phyloP scores from a whole-genome alignment of 2,329 filamentous ascomycete species.

The Aspergillus uvarum region DNA sequence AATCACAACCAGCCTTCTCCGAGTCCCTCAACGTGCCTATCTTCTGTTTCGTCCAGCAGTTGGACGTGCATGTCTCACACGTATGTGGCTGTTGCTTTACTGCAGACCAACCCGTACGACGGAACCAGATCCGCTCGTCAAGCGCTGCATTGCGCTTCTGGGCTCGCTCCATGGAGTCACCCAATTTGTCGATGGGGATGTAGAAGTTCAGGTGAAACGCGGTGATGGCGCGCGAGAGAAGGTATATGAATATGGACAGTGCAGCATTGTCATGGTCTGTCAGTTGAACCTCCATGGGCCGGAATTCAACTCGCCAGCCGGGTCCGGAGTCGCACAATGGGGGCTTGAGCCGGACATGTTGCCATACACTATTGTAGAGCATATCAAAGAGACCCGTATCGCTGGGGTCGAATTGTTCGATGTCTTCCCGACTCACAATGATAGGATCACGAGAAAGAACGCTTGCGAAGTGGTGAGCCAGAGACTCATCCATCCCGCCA shows the following conservation, averaged over 20 bases:
- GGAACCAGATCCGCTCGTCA: constrained; percentile 77
- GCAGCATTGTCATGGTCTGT: constrained; percentile 94
- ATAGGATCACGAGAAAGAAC: constrained; percentile 17
- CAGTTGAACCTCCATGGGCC: constrained; percentile 91
- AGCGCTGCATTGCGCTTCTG: constrained; percentile 76
- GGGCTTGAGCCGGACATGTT: constrained; percentile 20
- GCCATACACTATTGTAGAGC: constrained; percentile 19
- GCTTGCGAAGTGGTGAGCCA: constrained; percentile 19
- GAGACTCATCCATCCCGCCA: constrained; percentile 21
- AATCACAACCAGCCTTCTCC: neutral
- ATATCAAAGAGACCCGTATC: constrained; percentile 17
- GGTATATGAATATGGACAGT: constrained; percentile 86
- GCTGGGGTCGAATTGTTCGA: constrained; percentile 7
- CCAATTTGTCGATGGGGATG: constrained; percentile 75
- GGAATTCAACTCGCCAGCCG: constrained; percentile 90
- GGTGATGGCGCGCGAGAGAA: constrained; percentile 82
- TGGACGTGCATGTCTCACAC: neutral
- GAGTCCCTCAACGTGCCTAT: neutral
- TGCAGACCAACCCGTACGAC: constrained; percentile 73
- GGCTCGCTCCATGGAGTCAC: constrained; percentile 89
- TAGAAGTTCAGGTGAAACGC: constrained; percentile 89
- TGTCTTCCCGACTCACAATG: constrained; percentile 16
- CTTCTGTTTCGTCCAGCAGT: neutral
- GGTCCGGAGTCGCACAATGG: constrained; percentile 73
- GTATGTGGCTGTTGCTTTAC: neutral